Evolutionary conservation across 768 basidiomycete genomes (phyloP).

Genomic region (Trametes villosa): DNA sequence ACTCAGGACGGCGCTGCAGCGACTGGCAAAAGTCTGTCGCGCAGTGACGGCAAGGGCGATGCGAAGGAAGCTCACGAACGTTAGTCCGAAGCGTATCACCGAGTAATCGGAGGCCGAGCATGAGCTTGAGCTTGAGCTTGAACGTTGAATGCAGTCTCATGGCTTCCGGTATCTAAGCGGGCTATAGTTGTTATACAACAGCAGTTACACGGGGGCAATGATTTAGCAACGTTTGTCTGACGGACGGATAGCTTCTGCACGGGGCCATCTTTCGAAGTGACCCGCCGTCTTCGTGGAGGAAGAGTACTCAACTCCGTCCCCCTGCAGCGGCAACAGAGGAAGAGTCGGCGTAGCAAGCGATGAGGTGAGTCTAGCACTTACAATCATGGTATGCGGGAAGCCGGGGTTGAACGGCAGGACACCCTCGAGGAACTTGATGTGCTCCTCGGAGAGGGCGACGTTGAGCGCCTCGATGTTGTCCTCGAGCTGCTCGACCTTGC

Average conservation of each 20-base stretch:
- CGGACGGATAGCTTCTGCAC: conserved; percentile 24
- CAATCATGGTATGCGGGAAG: conserved; percentile 40
- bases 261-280: conserved; percentile 35
- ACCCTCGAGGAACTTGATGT: conserved; percentile 48
- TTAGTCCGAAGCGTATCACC: too few species aligned
- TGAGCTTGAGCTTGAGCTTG: too few species aligned
- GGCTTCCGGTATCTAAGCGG: too few species aligned
- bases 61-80: too few species aligned
- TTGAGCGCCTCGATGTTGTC: conserved; percentile 43
- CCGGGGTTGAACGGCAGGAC: conserved; percentile 47
- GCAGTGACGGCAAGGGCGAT: too few species aligned
- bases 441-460: conserved; percentile 45
- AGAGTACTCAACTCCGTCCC: conserved; percentile 26
- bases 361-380: conserved; percentile 4
- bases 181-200: too few species aligned
- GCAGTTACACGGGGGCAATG: too few species aligned
- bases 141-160: too few species aligned
- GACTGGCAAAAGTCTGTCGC: too few species aligned
- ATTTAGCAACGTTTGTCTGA: too few species aligned
- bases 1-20: too few species aligned
- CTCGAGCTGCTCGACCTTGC: conserved; percentile 49
- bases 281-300: conserved; percentile 21
- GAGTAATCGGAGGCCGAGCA: too few species aligned
- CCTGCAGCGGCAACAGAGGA: conserved; percentile 15
- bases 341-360: neutral